Conservation (phyloP, 2,329 filamentous ascomycete genomes). For the Colletotrichum sp. region DNA sequence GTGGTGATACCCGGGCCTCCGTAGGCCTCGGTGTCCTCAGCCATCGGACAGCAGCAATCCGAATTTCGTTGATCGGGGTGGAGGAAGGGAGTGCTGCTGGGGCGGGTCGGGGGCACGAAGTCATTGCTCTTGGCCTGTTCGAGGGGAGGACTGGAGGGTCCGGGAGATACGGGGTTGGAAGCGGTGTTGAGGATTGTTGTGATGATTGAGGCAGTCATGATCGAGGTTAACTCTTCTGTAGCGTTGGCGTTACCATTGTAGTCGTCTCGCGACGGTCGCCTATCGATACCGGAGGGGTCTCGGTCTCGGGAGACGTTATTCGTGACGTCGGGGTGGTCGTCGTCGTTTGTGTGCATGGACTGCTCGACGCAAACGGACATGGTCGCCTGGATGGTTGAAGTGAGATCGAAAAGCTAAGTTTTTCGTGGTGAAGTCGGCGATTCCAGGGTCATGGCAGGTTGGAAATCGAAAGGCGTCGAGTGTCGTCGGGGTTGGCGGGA, state of each 20-base stretch:
- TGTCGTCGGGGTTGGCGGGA: neutral
- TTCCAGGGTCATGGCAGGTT: slow-evolving; percentile 11
- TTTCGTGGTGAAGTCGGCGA: neutral
- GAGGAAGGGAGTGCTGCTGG: slow-evolving; percentile 66
- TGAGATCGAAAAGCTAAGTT: slow-evolving; percentile 5
- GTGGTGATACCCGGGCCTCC: slow-evolving; percentile 28
- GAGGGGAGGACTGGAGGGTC: slow-evolving; percentile 56
- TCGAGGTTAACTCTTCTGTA: slow-evolving; percentile 36
- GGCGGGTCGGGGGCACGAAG: slow-evolving; percentile 56
- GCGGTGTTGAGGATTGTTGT: slow-evolving; percentile 41
- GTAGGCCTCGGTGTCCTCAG: slow-evolving; percentile 29
- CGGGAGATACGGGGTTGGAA: slow-evolving; percentile 61
- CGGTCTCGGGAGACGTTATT: slow-evolving; percentile 7
- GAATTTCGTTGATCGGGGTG: slow-evolving; percentile 55
- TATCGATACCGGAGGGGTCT: slow-evolving; percentile 13
- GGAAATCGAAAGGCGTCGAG: neutral
- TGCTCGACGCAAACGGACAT: slow-evolving; percentile 22
- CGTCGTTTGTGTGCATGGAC: slow-evolving; percentile 8
- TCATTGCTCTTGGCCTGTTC: slow-evolving; percentile 51
- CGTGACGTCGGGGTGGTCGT: slow-evolving; percentile 16
- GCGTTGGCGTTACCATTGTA: slow-evolving; percentile 18
- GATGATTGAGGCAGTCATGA: slow-evolving; percentile 42
- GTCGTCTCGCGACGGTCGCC: slow-evolving; percentile 21
- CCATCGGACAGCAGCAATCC: slow-evolving; percentile 39
- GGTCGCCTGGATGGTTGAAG: neutral